Percentiles rank a stretch among this genome's conserved stretches.
Evolutionary conservation across 129 eudicot species (phyloP).

Genomic region (Centrapalus pauciflorus): DNA sequence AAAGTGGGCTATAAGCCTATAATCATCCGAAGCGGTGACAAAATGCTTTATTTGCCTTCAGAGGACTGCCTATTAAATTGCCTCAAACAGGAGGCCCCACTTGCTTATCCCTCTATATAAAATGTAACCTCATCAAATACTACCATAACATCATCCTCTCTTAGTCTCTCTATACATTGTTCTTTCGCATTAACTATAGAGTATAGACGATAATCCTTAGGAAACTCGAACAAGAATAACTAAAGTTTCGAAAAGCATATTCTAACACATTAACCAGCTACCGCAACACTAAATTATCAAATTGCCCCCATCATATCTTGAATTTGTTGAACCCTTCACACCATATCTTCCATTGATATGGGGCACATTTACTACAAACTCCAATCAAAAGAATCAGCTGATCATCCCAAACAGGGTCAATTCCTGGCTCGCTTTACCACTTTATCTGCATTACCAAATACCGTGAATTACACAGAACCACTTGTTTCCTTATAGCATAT

Average conservation of each 20-base stretch:
- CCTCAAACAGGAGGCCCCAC: not conserved
- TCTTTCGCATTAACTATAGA: not conserved
- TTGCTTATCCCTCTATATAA: not conserved
- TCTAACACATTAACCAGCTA: not conserved
- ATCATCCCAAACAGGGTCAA: not conserved
- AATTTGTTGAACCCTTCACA: slow-evolving; percentile 6
- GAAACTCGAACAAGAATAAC: not conserved
- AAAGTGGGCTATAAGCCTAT: too few species aligned
- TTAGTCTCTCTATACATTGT: not conserved
- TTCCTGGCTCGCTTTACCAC: not conserved
- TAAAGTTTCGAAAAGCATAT: not conserved
- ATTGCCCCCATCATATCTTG: not conserved
- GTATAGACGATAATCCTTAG: slow-evolving; percentile 1
- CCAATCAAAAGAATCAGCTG: not conserved
- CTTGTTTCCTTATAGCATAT: not conserved
- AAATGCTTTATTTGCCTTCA: too few species aligned
- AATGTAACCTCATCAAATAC: not conserved
- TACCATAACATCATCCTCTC: not conserved
- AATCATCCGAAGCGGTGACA: too few species aligned
- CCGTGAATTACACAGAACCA: not conserved
- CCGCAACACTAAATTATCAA: not conserved
- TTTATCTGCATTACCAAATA: not conserved
- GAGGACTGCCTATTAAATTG: too few species aligned
- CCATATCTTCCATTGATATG: not conserved
- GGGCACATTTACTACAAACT: not conserved